Evolutionary conservation across 73 alveolate genomes (phyloP), one percentile per base, ranked within the genome.

Genomic region (Paramecium octaurelia): DNA sequence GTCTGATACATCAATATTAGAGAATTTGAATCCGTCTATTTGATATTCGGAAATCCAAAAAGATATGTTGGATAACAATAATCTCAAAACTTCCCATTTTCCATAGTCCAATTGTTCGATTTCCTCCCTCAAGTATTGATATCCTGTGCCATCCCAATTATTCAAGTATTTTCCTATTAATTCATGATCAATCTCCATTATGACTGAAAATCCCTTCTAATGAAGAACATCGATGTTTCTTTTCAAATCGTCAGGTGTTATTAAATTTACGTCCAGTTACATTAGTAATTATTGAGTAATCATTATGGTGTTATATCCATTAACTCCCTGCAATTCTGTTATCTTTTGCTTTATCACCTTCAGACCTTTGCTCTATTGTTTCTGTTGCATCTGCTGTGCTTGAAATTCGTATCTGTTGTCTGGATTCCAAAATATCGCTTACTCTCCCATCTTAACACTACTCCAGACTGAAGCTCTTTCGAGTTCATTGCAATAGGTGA

Each of bases 21-120:
- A 31, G 84, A 98, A 98, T 73, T 99, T 94, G 89, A 97, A 98
- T 43, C 99, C 99, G 94, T 98, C 99, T 68, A 98, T 95, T 76
- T 95, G 92, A 87, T 96, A 98, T 92, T 97, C 99, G 8, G 96
- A 98, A 86, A 96, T 87, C 93, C 93, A 98, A 93, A 92, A 97
- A 31, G 98, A 95, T 58, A 98, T 86, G 92, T 98, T 98, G 12
- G 99, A 95, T 88, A 98, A 97, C 29, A 98, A 93, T 95, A 98
- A 98, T 44, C 99, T 88, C 48, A 92, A 54, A 2, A 96, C 98
- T 94, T 98, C 99, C 95, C 95, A 98, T 50, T 97, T 96, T 2
- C 96, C 93, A 93, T 96, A 98, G 93, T 98, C 97, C 91, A 97
- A 98, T 11, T 98, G 54, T 92, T 95, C 94, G 21, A 92, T 92